phyloP scores from a whole-genome alignment of 225 moss, liverwort and hornwort genomes.

The Pleurozium schreberi region DNA sequence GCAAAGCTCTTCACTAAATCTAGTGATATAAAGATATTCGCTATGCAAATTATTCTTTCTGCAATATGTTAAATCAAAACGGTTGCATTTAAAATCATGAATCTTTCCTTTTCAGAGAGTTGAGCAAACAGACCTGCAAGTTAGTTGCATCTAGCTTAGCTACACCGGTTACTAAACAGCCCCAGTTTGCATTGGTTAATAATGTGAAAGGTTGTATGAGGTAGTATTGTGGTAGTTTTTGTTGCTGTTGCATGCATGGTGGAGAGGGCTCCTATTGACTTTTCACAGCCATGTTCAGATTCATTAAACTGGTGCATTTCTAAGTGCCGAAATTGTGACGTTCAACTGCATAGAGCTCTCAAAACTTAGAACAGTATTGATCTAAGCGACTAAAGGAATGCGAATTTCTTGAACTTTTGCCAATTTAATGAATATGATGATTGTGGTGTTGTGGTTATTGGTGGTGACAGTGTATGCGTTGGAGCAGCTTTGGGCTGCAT shows the following conservation, averaged over 20 bases:
- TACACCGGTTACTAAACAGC: too few species aligned
- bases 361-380: not conserved
- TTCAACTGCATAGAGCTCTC: not conserved
- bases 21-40: not conserved
- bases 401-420: not conserved
- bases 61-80: too few species aligned
- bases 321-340: not conserved
- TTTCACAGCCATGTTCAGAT: not conserved
- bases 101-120: not conserved
- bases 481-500: constrained; percentile 17
- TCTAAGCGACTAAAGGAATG: not conserved
- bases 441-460: not conserved
- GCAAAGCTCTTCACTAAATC: not conserved
- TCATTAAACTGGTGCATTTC: not conserved
- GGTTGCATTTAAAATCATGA: too few species aligned
- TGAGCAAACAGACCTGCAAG: not conserved
- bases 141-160: not conserved
- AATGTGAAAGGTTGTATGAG: not conserved
- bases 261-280: too few species aligned
- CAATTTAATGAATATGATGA: not conserved
- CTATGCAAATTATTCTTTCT: not conserved
- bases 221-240: not conserved
- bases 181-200: not conserved
- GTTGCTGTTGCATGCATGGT: not conserved
- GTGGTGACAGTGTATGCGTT: constrained; percentile 12